phyloP scores from a whole-genome alignment of 805 yeast genomes.

The Wickerhamiella qilinensis region DNA sequence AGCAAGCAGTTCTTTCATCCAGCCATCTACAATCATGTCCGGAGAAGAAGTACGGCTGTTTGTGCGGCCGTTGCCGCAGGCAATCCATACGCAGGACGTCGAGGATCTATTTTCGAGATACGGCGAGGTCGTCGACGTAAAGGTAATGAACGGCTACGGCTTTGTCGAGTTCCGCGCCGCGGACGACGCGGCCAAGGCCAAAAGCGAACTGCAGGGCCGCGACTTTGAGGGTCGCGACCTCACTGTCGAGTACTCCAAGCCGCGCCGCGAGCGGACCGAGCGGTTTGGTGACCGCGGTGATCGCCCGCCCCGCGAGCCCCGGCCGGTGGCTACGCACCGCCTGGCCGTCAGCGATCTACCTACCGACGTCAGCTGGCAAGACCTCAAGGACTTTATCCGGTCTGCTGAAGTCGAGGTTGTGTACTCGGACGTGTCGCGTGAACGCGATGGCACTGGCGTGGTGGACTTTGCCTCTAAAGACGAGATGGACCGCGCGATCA shows the following conservation, averaged over 20 bases:
- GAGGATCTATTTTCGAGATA: conserved; percentile 30
- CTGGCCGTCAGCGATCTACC: conserved; percentile 10
- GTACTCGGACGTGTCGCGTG: conserved; percentile 23
- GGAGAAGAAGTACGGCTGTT: conserved; percentile 10
- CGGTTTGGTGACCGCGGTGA: conserved; percentile 14
- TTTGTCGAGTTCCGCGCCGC: conserved; percentile 47
- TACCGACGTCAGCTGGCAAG: conserved; percentile 29
- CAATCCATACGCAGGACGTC: conserved; percentile 26
- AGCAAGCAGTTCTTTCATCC: too few species aligned
- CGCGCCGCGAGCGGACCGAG: conserved; percentile 16
- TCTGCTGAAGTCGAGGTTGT: conserved; percentile 32
- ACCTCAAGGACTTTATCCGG: conserved; percentile 51
- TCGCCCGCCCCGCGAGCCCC: conserved; percentile 11
- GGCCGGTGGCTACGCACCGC: conserved; percentile 15
- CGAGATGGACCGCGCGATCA: conserved; percentile 81
- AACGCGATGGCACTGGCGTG: conserved; percentile 28
- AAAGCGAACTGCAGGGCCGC: conserved; percentile 32
- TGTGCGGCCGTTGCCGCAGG: conserved; percentile 16
- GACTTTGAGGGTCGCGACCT: conserved; percentile 22
- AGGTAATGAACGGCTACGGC: conserved; percentile 45
- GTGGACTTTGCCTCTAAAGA: conserved; percentile 90
- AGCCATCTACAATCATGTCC: not conserved
- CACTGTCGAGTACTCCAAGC: conserved; percentile 21
- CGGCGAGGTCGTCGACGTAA: conserved; percentile 41
- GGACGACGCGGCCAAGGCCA: conserved; percentile 46